phyloP scores from a whole-genome alignment of 2,329 filamentous ascomycete genomes.

The Cladosporium sp. region DNA sequence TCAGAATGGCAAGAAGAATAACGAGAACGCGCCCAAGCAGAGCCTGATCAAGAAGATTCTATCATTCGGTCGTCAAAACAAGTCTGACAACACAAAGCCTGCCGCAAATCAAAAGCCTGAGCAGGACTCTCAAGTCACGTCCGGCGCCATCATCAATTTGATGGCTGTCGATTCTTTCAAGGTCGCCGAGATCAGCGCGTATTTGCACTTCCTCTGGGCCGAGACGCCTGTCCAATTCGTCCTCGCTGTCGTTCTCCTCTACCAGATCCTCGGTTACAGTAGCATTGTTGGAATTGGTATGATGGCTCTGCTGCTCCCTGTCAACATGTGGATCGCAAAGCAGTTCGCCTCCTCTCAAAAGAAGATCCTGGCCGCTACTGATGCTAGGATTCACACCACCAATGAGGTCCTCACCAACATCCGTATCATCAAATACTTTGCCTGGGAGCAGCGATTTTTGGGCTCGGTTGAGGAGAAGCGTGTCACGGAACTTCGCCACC shows the following conservation, averaged over 20 bases:
- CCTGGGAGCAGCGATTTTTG: slow-evolving; percentile 92
- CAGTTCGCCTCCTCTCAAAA: slow-evolving; percentile 86
- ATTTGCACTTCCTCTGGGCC: slow-evolving; percentile 93
- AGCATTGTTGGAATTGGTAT: slow-evolving; percentile 89
- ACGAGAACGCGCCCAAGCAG: slow-evolving; percentile 37
- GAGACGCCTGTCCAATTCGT: slow-evolving; percentile 84
- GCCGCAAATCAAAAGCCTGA: slow-evolving; percentile 33
- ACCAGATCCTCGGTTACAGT: slow-evolving; percentile 84
- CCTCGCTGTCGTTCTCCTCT: slow-evolving; percentile 76
- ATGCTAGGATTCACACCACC: slow-evolving; percentile 92
- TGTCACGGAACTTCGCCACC: slow-evolving; percentile 67
- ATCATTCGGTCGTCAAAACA: slow-evolving; percentile 59
- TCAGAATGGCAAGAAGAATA: slow-evolving; percentile 43
- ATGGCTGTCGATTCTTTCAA: slow-evolving; percentile 99
- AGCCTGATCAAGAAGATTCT: slow-evolving; percentile 45
- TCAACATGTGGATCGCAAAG: slow-evolving; percentile 85
- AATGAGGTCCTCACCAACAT: slow-evolving; percentile 98
- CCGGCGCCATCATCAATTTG: slow-evolving; percentile 98
- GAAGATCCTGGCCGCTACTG: slow-evolving; percentile 85
- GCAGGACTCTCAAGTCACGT: slow-evolving; percentile 63
- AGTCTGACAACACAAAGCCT: slow-evolving; percentile 42
- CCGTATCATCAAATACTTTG: slow-evolving; percentile 98
- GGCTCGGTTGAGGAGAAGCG: slow-evolving; percentile 87
- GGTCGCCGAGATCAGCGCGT: slow-evolving; percentile 89
- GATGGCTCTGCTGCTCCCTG: slow-evolving; percentile 81